Evolutionary conservation across 306 rosid species (phyloP), one percentile per base, ranked within the genome.

Genomic region (Medicago arabica): DNA sequence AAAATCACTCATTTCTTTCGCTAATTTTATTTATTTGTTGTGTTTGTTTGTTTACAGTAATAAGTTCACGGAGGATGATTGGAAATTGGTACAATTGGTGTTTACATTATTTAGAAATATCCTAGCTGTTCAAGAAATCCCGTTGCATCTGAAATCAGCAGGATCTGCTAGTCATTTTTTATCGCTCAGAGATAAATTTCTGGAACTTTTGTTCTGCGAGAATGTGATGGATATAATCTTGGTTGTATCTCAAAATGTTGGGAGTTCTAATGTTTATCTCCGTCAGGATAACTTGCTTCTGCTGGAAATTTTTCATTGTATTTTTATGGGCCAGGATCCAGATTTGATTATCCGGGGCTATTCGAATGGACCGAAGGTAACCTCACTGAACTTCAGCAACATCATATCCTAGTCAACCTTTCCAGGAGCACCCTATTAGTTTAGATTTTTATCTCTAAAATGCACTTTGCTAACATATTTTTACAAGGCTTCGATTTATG

Each of bases 71-170:
- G 98, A 95, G 86, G 98, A 95, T 73, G 98, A 95, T 76, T 92
- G 98, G 98, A 95, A 95, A 81, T 80, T 92, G 89, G 82, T 88
- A 71, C 98, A 95, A 81, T 88, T 95, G 79, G 90, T 95, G 62
- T 89, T 95, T 62, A 88, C 98, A 43, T 78, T 95, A 25, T 90
- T 95, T 76, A 86, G 95, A 71, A 95, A 95, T 83, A 77, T 90
- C 57, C 86, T 95, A 68, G 92, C 98, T 40, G 73, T 95, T 76
- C 96, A 95, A 84, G 97, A 95, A 78, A 89, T 95, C 75, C 89
- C 97, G 11, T 62, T 74, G 78, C 95, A 85, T 69, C 97, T 87
- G 85, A 92, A 81, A 87, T 83, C 92, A 34, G 92, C 83, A 43
- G 97, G 93, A 43, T 84, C 79, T 51, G 92, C 92, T 14, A 75